These are phyloP conservation scores for Patellifolia procumbens DNA, from an alignment of 179 eudicot species.

Conservation along the genomic window DNA sequence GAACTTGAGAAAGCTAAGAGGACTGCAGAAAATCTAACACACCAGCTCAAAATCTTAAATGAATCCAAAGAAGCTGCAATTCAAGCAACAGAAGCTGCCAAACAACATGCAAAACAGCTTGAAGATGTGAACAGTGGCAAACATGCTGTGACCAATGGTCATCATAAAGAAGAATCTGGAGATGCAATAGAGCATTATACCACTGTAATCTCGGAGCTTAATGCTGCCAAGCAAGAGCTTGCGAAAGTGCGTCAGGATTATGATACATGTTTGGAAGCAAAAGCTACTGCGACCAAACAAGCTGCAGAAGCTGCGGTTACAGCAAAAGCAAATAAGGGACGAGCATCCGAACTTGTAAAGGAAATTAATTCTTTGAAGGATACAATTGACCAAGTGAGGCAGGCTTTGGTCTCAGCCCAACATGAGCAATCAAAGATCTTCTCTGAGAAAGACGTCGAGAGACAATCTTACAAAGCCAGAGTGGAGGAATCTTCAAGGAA, in stretches of 20 bases:
- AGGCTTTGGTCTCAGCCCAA: conserved; percentile 51
- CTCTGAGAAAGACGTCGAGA: conserved; percentile 57
- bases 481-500: conserved; percentile 68
- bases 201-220: conserved; percentile 53
- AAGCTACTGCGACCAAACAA: conserved; percentile 51
- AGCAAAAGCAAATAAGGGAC: conserved; percentile 50
- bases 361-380: conserved; percentile 59
- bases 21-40: conserved; percentile 57
- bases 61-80: conserved; percentile 67
- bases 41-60: conserved; percentile 50
- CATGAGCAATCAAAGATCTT: conserved; percentile 49
- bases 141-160: conserved; percentile 34
- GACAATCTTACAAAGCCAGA: conserved; percentile 49
- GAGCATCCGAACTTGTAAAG: conserved; percentile 52
- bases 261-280: conserved; percentile 51
- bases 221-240: conserved; percentile 71
- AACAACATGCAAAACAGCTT: conserved; percentile 50
- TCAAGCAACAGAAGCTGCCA: conserved; percentile 60
- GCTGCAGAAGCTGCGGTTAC: conserved; percentile 60
- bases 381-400: conserved; percentile 61
- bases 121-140: conserved; percentile 45
- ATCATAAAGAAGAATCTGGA: conserved; percentile 45
- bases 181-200: conserved; percentile 47
- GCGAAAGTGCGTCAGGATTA: conserved; percentile 64
- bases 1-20: conserved; percentile 77